phyloP scores from a whole-genome alignment of 106 monocot genomes.

The Cymbidium sinense region DNA sequence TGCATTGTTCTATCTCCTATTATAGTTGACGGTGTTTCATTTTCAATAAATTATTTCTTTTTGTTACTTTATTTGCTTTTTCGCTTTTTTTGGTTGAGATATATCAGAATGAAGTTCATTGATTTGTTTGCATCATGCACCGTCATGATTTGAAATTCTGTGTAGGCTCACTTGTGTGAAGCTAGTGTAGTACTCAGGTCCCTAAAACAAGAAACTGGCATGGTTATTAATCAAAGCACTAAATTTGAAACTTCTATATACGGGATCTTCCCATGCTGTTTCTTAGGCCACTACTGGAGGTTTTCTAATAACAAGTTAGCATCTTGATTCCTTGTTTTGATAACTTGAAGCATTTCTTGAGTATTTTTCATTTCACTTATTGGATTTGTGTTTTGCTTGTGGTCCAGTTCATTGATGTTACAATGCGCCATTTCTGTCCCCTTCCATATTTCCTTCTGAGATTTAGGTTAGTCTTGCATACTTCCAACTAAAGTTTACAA shows the following conservation, averaged over 20 bases:
- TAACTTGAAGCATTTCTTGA: not conserved
- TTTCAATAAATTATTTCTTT: not conserved
- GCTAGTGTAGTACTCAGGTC: not conserved
- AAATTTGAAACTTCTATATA: not conserved
- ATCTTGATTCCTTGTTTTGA: not conserved
- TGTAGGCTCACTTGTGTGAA: not conserved
- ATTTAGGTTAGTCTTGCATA: not conserved
- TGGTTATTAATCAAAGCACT: not conserved
- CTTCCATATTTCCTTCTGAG: not conserved
- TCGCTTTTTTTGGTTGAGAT: not conserved
- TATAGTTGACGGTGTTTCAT: not conserved
- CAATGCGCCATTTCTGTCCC: not conserved
- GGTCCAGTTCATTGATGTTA: not conserved
- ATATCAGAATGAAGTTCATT: not conserved
- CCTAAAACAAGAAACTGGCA: not conserved
- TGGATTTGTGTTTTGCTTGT: not conserved
- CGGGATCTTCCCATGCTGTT: not conserved
- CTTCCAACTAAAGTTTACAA: not conserved
- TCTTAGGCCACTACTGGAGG: not conserved
- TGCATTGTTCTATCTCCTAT: too few relatives aligned
- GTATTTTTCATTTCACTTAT: not conserved
- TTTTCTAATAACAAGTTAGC: not conserved
- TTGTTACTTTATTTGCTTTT: not conserved
- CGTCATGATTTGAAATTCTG: constrained; percentile 1
- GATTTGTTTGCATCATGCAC: not conserved